Evolutionary conservation across 2,329 filamentous ascomycete genomes (phyloP), one percentile per base, ranked within the genome.

Genomic region (Penicillium thymicola): DNA sequence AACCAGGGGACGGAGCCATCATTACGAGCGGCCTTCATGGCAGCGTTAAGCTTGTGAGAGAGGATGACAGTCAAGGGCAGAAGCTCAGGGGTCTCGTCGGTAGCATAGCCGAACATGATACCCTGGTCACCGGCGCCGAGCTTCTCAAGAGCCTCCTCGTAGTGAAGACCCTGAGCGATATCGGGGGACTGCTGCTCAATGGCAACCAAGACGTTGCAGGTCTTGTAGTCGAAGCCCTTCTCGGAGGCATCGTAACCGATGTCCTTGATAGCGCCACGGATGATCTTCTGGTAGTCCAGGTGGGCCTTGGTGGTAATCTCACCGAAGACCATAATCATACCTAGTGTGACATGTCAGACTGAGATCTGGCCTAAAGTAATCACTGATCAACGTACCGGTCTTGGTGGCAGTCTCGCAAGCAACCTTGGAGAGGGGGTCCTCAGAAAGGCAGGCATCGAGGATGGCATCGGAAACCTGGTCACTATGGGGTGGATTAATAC

Each of bases 201-300:
- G 80, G 93, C 94, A 71, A 97, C 92, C 70, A 97, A 87, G 74
- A 99, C 86, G 83, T 97, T 97, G 84, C 89, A 93, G 69, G 94
- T 99, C 89, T 97, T 97, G 91, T 97, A 96, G 83, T 99, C 94
- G 81, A 99, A 99, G 63, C 94, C 94, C 88, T 99, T 99, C 72
- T 85, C 83, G 55, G 94, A 97, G 79, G 89, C 86, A 81, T 99
- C 94, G 81, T 97, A 99, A 72, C 94, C 94, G 75, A 99, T 99
- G 76, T 96, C 93, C 86, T 96, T 93, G 86, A 99, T 92, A 76
- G 92, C 86, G 65, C 87, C 80, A 78, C 94, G 93, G 78, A 99
- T 91, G 72, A 97, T 84, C 84, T 92, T 96, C 80, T 99, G 94
- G 89, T 97, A 99, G 85, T 99, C 94, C 70, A 97, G 82, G 68